Evolutionary conservation across 257 asterid genomes (phyloP).

Genomic region (Lavandula angustifolia): DNA sequence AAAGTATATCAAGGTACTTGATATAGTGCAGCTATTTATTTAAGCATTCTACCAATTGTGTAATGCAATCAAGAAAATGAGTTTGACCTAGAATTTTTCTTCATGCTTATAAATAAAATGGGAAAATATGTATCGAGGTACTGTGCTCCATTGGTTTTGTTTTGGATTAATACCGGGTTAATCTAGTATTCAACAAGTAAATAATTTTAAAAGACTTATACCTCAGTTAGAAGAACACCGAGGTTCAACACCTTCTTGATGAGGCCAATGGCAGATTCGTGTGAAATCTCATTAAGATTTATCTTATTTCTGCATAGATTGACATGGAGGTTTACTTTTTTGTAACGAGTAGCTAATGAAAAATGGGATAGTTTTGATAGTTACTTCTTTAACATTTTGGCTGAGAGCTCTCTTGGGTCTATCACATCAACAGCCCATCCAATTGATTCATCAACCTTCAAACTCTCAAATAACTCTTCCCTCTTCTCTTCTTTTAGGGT

Average conservation of each 20-base stretch:
- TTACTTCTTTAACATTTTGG: constrained; percentile 89
- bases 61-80: constrained; percentile 22
- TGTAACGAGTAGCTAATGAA: constrained; percentile 1
- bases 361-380: constrained; percentile 24
- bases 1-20: constrained; percentile 4
- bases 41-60: constrained; percentile 4
- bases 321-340: constrained; percentile 10
- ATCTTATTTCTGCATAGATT: constrained; percentile 65
- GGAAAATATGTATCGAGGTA: not conserved
- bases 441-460: constrained; percentile 76
- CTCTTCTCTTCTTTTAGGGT: constrained; percentile 93
- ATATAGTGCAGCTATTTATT: not conserved
- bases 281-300: constrained; percentile 92
- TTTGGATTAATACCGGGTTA: constrained; percentile 1
- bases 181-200: constrained; percentile 26
- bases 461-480: constrained; percentile 84
- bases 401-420: constrained; percentile 90
- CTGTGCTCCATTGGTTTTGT: not conserved
- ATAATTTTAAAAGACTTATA: constrained; percentile 30
- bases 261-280: constrained; percentile 92
- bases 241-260: constrained; percentile 61
- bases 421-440: constrained; percentile 97
- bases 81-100: not conserved
- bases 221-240: constrained; percentile 93
- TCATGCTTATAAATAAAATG: not conserved